phyloP scores from a whole-genome alignment of 2,329 filamentous ascomycete genomes.

The Colletotrichum zoysiae region DNA sequence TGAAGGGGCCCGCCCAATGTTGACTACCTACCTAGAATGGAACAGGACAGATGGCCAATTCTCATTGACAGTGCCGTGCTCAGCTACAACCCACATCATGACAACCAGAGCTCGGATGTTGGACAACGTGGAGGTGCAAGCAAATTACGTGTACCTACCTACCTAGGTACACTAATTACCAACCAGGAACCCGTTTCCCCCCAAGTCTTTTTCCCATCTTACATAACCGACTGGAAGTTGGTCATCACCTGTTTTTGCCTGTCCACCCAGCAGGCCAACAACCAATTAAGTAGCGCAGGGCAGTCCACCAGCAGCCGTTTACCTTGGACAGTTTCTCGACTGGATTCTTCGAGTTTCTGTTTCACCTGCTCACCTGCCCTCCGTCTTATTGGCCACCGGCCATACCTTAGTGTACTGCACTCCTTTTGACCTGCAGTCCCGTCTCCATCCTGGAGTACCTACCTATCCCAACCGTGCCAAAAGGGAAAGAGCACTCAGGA shows the following conservation, averaged over 20 bases:
- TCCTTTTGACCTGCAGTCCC: slow-evolving; percentile 42
- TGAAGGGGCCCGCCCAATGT: neutral
- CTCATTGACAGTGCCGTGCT: neutral
- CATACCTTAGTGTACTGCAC: slow-evolving; percentile 27
- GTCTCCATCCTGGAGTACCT: slow-evolving; percentile 8
- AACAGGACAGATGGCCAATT: slow-evolving; percentile 21
- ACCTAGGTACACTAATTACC: neutral
- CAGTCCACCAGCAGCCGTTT: slow-evolving; percentile 15
- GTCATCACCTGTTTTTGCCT: neutral
- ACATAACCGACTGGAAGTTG: neutral
- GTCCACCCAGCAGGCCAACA: neutral
- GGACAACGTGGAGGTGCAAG: neutral
- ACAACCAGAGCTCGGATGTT: neutral
- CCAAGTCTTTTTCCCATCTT: neutral
- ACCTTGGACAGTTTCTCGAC: slow-evolving; percentile 28
- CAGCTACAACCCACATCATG: neutral
- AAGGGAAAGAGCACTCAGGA: slow-evolving; percentile 5
- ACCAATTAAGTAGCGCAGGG: neutral
- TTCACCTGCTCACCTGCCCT: slow-evolving; percentile 38
- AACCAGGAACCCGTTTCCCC: neutral
- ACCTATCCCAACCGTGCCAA: slow-evolving; percentile 3
- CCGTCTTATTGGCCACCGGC: slow-evolving; percentile 38
- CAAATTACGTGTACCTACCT: neutral
- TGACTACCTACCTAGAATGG: neutral
- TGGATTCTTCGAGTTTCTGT: slow-evolving; percentile 42